These are phyloP conservation scores for Rosa rugosa DNA, from an alignment of 306 rosid species.

Conservation along the genomic window DNA sequence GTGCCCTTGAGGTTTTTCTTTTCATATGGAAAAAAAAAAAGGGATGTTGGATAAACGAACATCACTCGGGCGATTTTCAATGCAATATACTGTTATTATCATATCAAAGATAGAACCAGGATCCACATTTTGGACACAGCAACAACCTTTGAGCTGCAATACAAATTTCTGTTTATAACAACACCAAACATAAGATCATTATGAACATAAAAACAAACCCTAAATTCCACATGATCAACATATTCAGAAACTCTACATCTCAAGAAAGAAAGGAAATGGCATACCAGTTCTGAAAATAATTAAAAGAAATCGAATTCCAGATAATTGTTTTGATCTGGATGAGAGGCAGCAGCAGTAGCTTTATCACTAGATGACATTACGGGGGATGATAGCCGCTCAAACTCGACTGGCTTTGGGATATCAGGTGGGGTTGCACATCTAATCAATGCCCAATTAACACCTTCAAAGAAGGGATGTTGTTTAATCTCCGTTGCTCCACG, in stretches of 20 bases:
- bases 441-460: conserved; percentile 54
- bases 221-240: conserved; percentile 30
- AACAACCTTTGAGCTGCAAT: conserved; percentile 21
- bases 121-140: conserved; percentile 11
- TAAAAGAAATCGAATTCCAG: conserved; percentile 60
- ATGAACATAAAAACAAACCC: conserved; percentile 9
- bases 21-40: too few species aligned
- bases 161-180: conserved; percentile 36
- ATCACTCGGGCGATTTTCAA: not conserved
- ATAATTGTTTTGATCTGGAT: conserved; percentile 44
- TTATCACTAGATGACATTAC: conserved; percentile 30
- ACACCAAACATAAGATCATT: conserved; percentile 32
- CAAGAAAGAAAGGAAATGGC: conserved; percentile 27
- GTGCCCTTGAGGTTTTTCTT: too few species aligned
- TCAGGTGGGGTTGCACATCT: conserved; percentile 62
- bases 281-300: conserved; percentile 25
- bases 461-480: conserved; percentile 56
- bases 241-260: conserved; percentile 32
- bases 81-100: not conserved
- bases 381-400: conserved; percentile 39
- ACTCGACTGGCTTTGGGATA: conserved; percentile 48
- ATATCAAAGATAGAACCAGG: conserved; percentile 3
- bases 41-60: not conserved
- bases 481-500: conserved; percentile 59
- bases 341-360: conserved; percentile 27